phyloP scores from a whole-genome alignment of 495 filamentous ascomycete species.

The Penicillium cinerascens region DNA sequence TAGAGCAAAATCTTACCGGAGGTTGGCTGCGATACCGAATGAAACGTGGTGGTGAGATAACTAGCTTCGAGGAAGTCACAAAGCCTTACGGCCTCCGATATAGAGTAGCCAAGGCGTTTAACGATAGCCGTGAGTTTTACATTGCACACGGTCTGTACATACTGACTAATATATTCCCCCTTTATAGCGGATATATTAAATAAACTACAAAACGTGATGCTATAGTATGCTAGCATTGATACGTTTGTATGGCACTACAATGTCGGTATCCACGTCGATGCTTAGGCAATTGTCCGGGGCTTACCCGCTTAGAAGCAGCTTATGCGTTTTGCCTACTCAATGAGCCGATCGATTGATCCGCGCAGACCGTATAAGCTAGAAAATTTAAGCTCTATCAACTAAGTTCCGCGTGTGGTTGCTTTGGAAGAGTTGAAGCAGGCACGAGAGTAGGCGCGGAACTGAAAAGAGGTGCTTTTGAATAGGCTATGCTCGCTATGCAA shows the following conservation, averaged over 20 bases:
- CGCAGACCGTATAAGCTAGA: conserved; percentile 21
- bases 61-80: conserved; percentile 25
- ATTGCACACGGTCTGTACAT: background rate
- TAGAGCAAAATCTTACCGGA: conserved; percentile 23
- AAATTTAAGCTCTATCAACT: conserved; percentile 20
- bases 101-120: conserved; percentile 32
- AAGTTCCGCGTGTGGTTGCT: conserved; percentile 9
- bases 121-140: conserved; percentile 29
- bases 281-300: conserved; percentile 30
- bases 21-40: conserved; percentile 26
- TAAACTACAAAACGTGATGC: conserved; percentile 37
- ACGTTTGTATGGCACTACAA: conserved; percentile 38
- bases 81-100: conserved; percentile 36
- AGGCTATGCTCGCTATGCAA: too few species aligned
- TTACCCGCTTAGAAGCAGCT: conserved; percentile 27
- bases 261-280: conserved; percentile 31
- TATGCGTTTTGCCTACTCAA: conserved; percentile 29
- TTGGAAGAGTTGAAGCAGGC: conserved; percentile 10
- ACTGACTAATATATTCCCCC: background rate
- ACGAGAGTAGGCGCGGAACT: conserved; percentile 6
- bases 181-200: conserved; percentile 20
- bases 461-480: conserved; percentile 13
- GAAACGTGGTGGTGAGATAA: conserved; percentile 26
- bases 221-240: conserved; percentile 33
- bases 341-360: conserved; percentile 37